Evolutionary conservation across 352 stramenopile genomes (phyloP).

Genomic region (Peronospora tabacina): DNA sequence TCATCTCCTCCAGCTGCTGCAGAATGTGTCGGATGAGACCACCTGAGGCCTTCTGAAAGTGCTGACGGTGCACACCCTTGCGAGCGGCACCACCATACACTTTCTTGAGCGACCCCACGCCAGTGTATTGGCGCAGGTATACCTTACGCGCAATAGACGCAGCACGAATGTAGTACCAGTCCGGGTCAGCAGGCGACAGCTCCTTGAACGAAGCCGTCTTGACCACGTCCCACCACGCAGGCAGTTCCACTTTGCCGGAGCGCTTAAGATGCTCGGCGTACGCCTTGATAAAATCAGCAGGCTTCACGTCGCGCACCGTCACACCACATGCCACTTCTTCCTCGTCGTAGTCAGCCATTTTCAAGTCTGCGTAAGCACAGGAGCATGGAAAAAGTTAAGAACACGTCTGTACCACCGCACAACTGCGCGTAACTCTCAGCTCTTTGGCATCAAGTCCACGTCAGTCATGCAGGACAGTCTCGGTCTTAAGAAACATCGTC

Average conservation of each 20-base stretch:
- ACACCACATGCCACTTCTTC: slow-evolving; percentile 84
- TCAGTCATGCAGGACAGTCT: slow-evolving; percentile 84
- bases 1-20: slow-evolving; percentile 97
- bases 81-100: slow-evolving; percentile 94
- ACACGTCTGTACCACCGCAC: slow-evolving; percentile 89
- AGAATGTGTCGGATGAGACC: slow-evolving; percentile 98
- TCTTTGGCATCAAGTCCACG: slow-evolving; percentile 19
- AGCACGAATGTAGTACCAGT: slow-evolving; percentile 99
- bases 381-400: slow-evolving; percentile 57
- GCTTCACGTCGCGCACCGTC: slow-evolving; percentile 95
- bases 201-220: slow-evolving; percentile 99
- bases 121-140: slow-evolving; percentile 95
- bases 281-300: slow-evolving; percentile 96
- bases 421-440: slow-evolving; percentile 27
- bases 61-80: slow-evolving; percentile 90
- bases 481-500: slow-evolving; percentile 81
- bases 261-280: slow-evolving; percentile 99
- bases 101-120: slow-evolving; percentile 95
- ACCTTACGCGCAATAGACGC: slow-evolving; percentile 97
- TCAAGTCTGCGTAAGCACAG: slow-evolving; percentile 36
- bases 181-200: slow-evolving; percentile 93
- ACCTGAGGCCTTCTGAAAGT: slow-evolving; percentile 93
- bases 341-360: slow-evolving; percentile 77
- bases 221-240: slow-evolving; percentile 95
- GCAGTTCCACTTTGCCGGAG: slow-evolving; percentile 97